Evolutionary conservation across 495 filamentous ascomycete genomes (phyloP).

Genomic region (Xylaria curta): DNA sequence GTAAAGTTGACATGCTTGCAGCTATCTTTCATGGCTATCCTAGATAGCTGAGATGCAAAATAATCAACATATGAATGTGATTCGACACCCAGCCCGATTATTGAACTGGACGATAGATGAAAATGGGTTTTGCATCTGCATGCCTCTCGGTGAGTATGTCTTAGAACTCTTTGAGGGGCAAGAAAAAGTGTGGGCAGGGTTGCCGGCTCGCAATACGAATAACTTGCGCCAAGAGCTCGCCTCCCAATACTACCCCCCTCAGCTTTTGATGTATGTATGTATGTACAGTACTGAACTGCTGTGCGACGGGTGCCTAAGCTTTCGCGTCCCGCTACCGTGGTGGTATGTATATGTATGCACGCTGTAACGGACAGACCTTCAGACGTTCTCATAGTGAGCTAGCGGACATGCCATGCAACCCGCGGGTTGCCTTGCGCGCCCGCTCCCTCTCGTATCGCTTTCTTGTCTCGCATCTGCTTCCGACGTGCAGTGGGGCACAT

Average conservation of each 20-base stretch:
- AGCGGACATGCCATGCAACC: constrained; percentile 12
- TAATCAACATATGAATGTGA: not conserved
- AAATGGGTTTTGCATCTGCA: constrained; percentile 4
- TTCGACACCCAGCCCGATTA: constrained; percentile 16
- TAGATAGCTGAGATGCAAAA: not conserved
- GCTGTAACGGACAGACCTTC: not conserved
- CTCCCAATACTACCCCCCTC: not conserved
- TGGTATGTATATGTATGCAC: not conserved
- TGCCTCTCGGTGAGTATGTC: not conserved
- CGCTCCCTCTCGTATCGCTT: constrained; percentile 25
- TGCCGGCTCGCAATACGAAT: constrained; percentile 19
- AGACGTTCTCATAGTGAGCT: not conserved
- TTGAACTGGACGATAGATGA: constrained; percentile 1
- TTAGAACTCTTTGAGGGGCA: not conserved
- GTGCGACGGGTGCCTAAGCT: constrained; percentile 15
- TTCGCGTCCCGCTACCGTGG: constrained; percentile 17
- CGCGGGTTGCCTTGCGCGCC: constrained; percentile 18
- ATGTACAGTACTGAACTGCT: not conserved
- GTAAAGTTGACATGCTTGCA: not conserved
- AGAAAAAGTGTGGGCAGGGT: not conserved
- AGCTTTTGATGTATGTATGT: no score
- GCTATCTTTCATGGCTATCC: constrained; percentile 14
- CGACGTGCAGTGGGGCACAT: constrained; percentile 21
- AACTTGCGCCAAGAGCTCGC: constrained; percentile 11
- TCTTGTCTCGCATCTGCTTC: constrained; percentile 24